Conservation (phyloP, 148 eudicot species). For the Chenopodium quinoa region DNA sequence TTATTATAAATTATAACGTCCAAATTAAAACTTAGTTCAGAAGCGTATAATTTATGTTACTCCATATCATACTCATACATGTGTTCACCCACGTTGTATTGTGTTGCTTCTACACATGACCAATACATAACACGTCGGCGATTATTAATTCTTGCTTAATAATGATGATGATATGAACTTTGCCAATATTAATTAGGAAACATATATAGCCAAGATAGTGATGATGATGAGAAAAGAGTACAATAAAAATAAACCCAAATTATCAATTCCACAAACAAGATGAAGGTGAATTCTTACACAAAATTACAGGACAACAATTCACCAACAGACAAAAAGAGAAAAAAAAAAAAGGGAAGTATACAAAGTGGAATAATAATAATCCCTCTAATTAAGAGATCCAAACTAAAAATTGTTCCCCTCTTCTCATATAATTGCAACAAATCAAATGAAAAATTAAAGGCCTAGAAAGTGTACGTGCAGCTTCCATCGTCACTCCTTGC, state of each 20-base stretch:
- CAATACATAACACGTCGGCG: too few species aligned
- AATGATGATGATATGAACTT: neutral
- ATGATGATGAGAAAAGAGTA: neutral
- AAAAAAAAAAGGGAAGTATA: slow-evolving; percentile 7
- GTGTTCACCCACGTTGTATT: too few species aligned
- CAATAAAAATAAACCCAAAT: neutral
- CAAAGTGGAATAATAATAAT: slow-evolving; percentile 24
- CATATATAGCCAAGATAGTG: neutral
- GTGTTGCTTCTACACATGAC: too few species aligned
- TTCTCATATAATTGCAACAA: neutral
- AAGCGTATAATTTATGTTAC: too few species aligned
- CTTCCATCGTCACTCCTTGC: slow-evolving; percentile 92
- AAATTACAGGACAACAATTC: slow-evolving; percentile 36
- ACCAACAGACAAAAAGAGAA: slow-evolving; percentile 22
- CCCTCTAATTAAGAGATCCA: slow-evolving; percentile 9
- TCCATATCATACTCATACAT: too few species aligned
- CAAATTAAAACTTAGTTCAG: too few species aligned
- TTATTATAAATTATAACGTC: too few species aligned
- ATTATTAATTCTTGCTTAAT: too few species aligned
- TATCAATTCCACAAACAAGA: slow-evolving; percentile 2
- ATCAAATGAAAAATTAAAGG: slow-evolving; percentile 1
- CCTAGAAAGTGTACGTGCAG: slow-evolving; percentile 58
- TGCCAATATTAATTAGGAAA: neutral
- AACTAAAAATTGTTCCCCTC: neutral
- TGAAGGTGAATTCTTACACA: slow-evolving; percentile 20